Percentiles rank a stretch among this genome's conserved stretches.
These are phyloP conservation scores for Stygiomarasmius scandens DNA, from an alignment of 1,284 basidiomycete genomes.

Conservation along the genomic window DNA sequence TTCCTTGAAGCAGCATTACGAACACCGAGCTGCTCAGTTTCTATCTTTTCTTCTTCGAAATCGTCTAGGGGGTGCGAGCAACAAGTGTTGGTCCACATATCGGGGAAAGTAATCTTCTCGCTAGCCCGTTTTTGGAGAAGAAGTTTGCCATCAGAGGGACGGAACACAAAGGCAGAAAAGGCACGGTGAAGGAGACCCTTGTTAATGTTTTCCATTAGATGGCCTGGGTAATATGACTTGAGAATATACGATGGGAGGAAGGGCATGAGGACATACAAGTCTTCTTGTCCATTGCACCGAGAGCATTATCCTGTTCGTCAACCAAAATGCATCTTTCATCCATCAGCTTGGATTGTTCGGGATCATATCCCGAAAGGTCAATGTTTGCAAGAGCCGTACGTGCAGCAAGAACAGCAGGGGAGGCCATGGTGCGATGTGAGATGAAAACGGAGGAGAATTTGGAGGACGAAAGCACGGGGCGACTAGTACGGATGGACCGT, in stretches of 20 bases:
- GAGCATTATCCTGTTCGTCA: constrained; percentile 84
- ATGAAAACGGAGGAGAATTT: neutral
- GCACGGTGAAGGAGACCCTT: constrained; percentile 95
- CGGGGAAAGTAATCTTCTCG: constrained; percentile 99
- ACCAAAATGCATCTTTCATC: constrained; percentile 97
- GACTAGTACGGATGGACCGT: constrained; percentile 3
- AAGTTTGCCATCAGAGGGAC: constrained; percentile 92
- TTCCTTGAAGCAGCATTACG: constrained; percentile 91
- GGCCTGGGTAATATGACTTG: constrained; percentile 59
- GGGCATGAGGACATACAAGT: constrained; percentile 67
- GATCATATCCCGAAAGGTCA: constrained; percentile 77
- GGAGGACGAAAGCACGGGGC: neutral
- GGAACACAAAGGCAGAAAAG: constrained; percentile 97
- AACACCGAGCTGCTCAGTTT: constrained; percentile 84
- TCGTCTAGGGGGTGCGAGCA: constrained; percentile 97
- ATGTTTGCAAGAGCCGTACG: constrained; percentile 66
- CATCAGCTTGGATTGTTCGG: constrained; percentile 89
- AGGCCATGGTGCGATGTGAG: constrained; percentile 42
- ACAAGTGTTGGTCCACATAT: constrained; percentile 99
- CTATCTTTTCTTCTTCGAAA: constrained; percentile 80
- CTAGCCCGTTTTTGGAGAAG: constrained; percentile 92
- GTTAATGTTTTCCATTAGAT: constrained; percentile 97
- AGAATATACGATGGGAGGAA: constrained; percentile 6
- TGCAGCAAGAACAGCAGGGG: constrained; percentile 59
- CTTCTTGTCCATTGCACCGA: constrained; percentile 96